Base-by-base conservation (phyloP, 1,284 basidiomycete genomes). In the Ustilago lituana region DNA sequence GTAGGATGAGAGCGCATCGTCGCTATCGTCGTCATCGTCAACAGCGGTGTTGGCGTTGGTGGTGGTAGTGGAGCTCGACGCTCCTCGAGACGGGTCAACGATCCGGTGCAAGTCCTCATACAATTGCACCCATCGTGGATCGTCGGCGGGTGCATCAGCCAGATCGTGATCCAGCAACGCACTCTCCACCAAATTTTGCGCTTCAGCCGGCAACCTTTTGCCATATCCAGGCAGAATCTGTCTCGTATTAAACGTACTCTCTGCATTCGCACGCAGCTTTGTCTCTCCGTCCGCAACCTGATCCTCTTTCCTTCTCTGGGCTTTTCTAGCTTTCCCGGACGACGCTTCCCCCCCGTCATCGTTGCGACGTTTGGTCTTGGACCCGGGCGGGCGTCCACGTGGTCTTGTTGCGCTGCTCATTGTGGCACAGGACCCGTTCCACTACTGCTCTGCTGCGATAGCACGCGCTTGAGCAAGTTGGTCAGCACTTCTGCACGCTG, bases 401-500 rank as follows among this genome's bases (percentile, higher is more conserved):
- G 14, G 37, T 14, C 53, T 10, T 23, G 1, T 7, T 6, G n/a
- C 2, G 6, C 15, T 41, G 29, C 32, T 62, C 50, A 69, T 53
- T 60, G 59, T 20, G 59, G 55, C 2, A 51, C 43, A 14, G 66
- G 36, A n/a, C 54, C 51, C 5, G 57, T 23, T n/a, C n/a, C n/a
- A n/a, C n/a, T n/a, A 9, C 46, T 27, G 12, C 56, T 64, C 46
- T 71, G 68, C 45, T 65, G 58, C 15, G 41, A 33, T 29, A 98
- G 83, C 12, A 98, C 92, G 83, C 97, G 96, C 82, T 91, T 85
- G 1, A 94, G 93, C 36, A 98, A 84, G 7, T 90, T 91, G 36
- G 89, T 89, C 41, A 98, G 84, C 69, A 98, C 74, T 36, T 81
- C 90, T 32, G 94, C 92, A 80, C 92, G 91, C 90, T 97, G 91